These are phyloP conservation scores for Kodamaea kakaduensis DNA, from an alignment of 805 yeast species.

Conservation along the genomic window DNA sequence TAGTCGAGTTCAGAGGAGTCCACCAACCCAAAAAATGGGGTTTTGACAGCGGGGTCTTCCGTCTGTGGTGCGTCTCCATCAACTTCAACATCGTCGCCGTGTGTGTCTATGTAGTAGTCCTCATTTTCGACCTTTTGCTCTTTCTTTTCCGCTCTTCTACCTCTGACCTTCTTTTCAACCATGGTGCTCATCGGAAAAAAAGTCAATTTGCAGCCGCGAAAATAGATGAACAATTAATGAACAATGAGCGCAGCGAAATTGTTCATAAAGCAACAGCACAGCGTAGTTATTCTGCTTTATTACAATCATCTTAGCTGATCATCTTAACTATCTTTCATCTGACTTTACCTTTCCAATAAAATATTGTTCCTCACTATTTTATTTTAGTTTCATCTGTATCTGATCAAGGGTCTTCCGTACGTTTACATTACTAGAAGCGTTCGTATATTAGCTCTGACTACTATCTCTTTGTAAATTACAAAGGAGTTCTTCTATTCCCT, in stretches of 20 bases:
- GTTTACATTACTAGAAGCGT: too few relatives aligned
- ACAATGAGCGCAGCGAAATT: not conserved
- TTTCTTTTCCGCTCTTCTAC: conserved; percentile 39
- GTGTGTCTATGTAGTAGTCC: conserved; percentile 8
- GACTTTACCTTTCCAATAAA: not conserved
- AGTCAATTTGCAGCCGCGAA: conserved; percentile 1
- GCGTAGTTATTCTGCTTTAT: not conserved
- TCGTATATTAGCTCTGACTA: too few relatives aligned
- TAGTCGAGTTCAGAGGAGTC: conserved; percentile 84
- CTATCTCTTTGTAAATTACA: too few relatives aligned
- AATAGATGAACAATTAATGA: not conserved
- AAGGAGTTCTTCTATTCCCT: too few relatives aligned
- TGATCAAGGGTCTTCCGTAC: too few relatives aligned
- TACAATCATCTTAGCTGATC: not conserved
- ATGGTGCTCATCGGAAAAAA: conserved; percentile 11
- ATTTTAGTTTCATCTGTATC: not conserved
- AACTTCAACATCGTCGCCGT: conserved; percentile 14
- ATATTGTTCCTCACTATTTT: not conserved
- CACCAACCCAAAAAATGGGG: conserved; percentile 78
- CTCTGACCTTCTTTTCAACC: conserved; percentile 28
- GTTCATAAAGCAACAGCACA: not conserved
- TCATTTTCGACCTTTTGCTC: conserved; percentile 22
- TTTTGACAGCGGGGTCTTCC: conserved; percentile 17
- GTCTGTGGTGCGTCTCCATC: conserved; percentile 8
- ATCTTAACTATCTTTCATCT: not conserved